Conservation (phyloP, 2,329 filamentous ascomycete species). For the Sphaceloma murrayae region DNA sequence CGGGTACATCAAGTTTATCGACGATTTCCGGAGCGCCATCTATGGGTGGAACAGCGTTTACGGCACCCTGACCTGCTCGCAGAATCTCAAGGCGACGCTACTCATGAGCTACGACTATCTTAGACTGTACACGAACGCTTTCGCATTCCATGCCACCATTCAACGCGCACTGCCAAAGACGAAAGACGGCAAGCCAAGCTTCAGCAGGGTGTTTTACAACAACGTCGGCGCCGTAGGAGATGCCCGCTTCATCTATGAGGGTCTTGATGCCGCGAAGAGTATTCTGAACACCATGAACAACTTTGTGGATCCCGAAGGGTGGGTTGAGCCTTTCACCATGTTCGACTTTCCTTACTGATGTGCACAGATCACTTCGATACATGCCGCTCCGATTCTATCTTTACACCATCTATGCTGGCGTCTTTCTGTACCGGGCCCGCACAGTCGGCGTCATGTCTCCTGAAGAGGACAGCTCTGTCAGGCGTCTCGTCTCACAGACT, state of each 20-base stretch:
- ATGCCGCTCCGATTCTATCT: slow-evolving; percentile 43
- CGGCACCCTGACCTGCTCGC: slow-evolving; percentile 56
- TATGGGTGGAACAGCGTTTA: slow-evolving; percentile 62
- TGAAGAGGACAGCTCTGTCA: slow-evolving; percentile 39
- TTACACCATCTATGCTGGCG: slow-evolving; percentile 41
- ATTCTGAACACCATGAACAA: slow-evolving; percentile 43
- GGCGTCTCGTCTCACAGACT: slow-evolving; percentile 40
- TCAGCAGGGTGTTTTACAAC: slow-evolving; percentile 39
- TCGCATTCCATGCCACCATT: slow-evolving; percentile 63
- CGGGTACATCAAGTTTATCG: slow-evolving; percentile 59
- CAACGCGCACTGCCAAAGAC: slow-evolving; percentile 34
- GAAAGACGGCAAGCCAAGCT: slow-evolving; percentile 29
- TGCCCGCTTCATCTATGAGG: slow-evolving; percentile 43
- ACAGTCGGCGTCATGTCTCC: slow-evolving; percentile 39
- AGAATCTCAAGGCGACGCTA: slow-evolving; percentile 56
- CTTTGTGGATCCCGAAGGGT: slow-evolving; percentile 40
- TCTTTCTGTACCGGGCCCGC: slow-evolving; percentile 41
- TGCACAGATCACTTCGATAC: slow-evolving; percentile 31
- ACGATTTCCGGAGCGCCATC: slow-evolving; percentile 60
- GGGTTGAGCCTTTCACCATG: not conserved
- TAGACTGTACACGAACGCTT: slow-evolving; percentile 63
- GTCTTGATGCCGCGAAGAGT: slow-evolving; percentile 41
- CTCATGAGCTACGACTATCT: slow-evolving; percentile 64
- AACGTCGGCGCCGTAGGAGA: slow-evolving; percentile 42
- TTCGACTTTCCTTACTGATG: not conserved